phyloP scores from a whole-genome alignment of 345 rosid genomes.

The Citrus maxima region DNA sequence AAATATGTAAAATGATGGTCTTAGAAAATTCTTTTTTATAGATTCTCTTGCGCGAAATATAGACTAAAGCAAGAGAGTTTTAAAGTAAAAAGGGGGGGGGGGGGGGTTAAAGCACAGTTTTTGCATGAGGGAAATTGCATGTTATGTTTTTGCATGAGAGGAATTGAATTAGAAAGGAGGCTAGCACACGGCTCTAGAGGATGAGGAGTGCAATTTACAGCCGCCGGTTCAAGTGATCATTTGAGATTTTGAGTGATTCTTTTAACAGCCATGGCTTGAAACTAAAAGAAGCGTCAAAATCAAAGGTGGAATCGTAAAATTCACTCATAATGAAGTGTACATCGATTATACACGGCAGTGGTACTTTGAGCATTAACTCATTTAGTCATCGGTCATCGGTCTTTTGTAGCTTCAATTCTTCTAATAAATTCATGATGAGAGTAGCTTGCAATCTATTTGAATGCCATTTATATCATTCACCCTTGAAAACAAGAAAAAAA shows the following conservation, averaged over 20 bases:
- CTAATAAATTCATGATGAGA: neutral
- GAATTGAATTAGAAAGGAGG: too few species aligned
- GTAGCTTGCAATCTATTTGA: neutral
- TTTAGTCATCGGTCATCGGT: neutral
- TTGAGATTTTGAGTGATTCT: too few species aligned
- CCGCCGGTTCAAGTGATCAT: neutral
- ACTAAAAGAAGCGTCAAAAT: neutral
- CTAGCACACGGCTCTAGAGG: neutral
- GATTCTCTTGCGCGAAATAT: neutral
- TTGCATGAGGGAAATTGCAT: too few species aligned
- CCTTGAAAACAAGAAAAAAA: too few species aligned
- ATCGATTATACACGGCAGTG: conserved; percentile 20
- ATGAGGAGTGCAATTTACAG: neutral
- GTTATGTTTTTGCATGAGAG: neutral
- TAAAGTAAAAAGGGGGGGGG: too few species aligned
- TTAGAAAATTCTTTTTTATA: too few species aligned
- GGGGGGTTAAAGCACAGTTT: too few species aligned
- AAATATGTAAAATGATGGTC: neutral
- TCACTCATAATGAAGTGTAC: neutral
- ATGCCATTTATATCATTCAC: neutral
- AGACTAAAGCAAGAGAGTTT: neutral
- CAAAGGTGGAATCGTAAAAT: too few species aligned
- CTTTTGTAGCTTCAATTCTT: neutral
- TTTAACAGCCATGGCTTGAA: neutral
- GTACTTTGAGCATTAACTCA: neutral